Evolutionary conservation across 305 asterid species (phyloP).

Genomic region (Solanum hybrid): DNA sequence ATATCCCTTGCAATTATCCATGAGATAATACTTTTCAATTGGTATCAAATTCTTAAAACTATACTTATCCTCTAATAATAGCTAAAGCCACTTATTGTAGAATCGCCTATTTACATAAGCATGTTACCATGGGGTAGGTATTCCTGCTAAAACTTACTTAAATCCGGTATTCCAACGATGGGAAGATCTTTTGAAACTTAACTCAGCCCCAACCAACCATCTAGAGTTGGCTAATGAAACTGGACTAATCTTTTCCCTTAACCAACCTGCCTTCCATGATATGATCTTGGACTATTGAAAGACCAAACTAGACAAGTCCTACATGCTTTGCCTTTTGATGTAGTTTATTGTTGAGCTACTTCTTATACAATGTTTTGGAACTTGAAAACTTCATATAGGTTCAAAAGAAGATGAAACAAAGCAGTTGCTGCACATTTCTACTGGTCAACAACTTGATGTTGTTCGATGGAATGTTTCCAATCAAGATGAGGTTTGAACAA

Average conservation of each 20-base stretch:
- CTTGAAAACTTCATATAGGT: slow-evolving; percentile 22
- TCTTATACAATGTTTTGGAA: neutral
- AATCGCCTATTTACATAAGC: neutral
- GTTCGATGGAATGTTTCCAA: slow-evolving; percentile 81
- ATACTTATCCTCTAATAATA: neutral
- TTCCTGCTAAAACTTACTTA: neutral
- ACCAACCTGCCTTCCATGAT: neutral
- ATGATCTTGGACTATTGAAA: neutral
- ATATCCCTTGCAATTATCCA: neutral
- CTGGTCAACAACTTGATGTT: slow-evolving; percentile 62
- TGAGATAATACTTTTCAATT: neutral
- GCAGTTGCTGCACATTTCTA: slow-evolving; percentile 63
- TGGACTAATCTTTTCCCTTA: neutral
- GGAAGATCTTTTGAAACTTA: neutral
- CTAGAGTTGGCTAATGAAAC: neutral
- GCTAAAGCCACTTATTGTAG: neutral
- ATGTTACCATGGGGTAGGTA: neutral
- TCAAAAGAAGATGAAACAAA: slow-evolving; percentile 62
- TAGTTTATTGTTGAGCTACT: neutral
- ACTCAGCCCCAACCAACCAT: neutral
- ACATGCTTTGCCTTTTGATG: neutral
- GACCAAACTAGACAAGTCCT: neutral
- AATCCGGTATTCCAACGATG: neutral
- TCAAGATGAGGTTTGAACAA: slow-evolving; percentile 68
- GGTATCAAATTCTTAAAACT: neutral